These are phyloP conservation scores for Amaranthus tricolor DNA, from an alignment of 179 eudicot species.

Conservation along the genomic window DNA sequence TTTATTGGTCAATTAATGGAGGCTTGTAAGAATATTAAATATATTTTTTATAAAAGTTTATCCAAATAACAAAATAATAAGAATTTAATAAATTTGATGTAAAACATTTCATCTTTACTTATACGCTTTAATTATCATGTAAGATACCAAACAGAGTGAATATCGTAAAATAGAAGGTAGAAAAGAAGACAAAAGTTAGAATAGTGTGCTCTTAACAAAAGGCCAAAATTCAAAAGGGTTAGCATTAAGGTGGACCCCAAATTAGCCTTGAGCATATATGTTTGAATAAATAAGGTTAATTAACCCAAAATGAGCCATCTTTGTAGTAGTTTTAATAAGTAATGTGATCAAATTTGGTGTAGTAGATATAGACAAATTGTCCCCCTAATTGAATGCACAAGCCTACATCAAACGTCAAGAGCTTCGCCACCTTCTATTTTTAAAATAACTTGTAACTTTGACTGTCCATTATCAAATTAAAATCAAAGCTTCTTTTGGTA, in stretches of 20 bases:
- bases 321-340: neutral
- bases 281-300: constrained; percentile 20
- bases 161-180: neutral
- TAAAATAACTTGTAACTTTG: neutral
- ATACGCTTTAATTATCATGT: neutral
- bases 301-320: constrained; percentile 11
- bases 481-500: no score
- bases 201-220: constrained; percentile 9
- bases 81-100: no score
- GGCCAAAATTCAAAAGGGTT: constrained; percentile 25
- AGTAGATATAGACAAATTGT: constrained; percentile 44
- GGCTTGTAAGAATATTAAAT: no score
- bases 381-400: constrained; percentile 49
- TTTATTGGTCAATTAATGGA: no score
- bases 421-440: constrained; percentile 15
- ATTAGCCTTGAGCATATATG: constrained; percentile 25
- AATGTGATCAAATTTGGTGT: constrained; percentile 15
- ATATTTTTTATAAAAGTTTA: no score
- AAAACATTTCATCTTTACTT: no score
- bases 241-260: constrained; percentile 20
- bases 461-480: constrained; percentile 6
- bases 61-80: no score
- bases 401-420: constrained; percentile 31
- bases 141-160: neutral
- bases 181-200: neutral